phyloP scores from a whole-genome alignment of 805 yeast genomes.

The Candida pini region DNA sequence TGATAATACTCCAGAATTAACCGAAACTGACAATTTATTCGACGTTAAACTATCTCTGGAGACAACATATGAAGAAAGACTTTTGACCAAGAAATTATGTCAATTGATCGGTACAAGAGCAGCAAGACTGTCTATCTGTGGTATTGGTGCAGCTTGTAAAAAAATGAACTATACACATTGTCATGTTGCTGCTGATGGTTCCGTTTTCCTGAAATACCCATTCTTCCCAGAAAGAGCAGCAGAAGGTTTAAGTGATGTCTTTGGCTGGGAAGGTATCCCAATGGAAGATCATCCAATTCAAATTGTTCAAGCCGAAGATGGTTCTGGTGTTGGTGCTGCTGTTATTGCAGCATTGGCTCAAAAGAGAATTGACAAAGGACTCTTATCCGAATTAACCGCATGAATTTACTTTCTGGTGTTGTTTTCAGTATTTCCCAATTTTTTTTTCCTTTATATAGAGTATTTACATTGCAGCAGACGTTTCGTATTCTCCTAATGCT shows the following conservation, averaged over 20 bases:
- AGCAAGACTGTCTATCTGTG: constrained; percentile 91
- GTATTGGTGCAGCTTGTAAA: constrained; percentile 91
- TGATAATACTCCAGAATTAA: constrained; percentile 82
- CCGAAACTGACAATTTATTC: constrained; percentile 69
- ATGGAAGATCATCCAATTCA: constrained; percentile 67
- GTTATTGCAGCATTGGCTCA: constrained; percentile 93
- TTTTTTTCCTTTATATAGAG: not conserved
- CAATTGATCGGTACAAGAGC: constrained; percentile 91
- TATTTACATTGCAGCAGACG: not conserved
- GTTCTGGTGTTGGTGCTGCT: constrained; percentile 98
- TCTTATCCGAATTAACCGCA: constrained; percentile 51
- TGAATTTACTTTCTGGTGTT: not conserved
- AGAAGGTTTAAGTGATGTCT: constrained; percentile 83
- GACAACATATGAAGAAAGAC: constrained; percentile 78
- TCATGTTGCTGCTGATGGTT: constrained; percentile 97
- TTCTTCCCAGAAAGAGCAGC: constrained; percentile 93
- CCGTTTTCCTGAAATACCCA: constrained; percentile 92
- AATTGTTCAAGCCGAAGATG: constrained; percentile 93
- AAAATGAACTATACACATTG: constrained; percentile 76
- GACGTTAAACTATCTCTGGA: constrained; percentile 49
- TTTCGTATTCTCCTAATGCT: too few species aligned
- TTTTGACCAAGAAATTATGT: constrained; percentile 72
- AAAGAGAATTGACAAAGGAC: constrained; percentile 65
- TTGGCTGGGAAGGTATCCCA: constrained; percentile 59
- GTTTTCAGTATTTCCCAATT: not conserved